Evolutionary conservation across 1,284 basidiomycete species (phyloP).

Genomic region (Trichosporon sp.): DNA sequence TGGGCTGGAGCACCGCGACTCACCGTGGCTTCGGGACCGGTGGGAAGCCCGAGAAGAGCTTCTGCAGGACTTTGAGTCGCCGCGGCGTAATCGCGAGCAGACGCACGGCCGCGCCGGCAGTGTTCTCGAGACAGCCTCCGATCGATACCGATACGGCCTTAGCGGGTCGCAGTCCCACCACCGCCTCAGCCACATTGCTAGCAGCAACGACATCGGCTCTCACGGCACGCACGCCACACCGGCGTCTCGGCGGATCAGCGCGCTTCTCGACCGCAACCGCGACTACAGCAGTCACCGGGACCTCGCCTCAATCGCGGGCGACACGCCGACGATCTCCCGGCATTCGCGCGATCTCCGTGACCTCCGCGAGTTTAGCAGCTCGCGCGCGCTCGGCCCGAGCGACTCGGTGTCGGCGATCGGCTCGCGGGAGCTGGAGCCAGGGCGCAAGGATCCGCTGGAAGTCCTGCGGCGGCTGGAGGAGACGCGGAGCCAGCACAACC

Average conservation of each 20-base stretch:
- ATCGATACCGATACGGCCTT: conserved; percentile 15
- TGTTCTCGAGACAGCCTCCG: conserved; percentile 12
- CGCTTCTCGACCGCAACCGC: conserved; percentile 51
- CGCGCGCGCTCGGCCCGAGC: conserved; percentile 23
- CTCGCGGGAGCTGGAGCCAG: conserved; percentile 7
- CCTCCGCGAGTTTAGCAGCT: neutral
- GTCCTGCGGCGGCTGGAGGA: conserved; percentile 36
- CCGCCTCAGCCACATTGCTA: conserved; percentile 5
- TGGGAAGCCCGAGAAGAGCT: neutral
- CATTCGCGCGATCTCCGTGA: conserved; percentile 5
- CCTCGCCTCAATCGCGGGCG: neutral
- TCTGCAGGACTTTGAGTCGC: conserved; percentile 8
- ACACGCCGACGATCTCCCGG: neutral
- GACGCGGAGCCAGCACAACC: conserved; percentile 26
- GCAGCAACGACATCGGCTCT: neutral
- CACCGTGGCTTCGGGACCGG: neutral
- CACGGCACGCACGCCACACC: neutral
- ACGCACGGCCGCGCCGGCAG: conserved; percentile 17
- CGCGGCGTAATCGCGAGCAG: neutral
- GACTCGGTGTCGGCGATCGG: conserved; percentile 40
- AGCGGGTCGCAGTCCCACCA: neutral
- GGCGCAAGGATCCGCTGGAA: conserved; percentile 38
- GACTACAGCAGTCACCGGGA: conserved; percentile 4
- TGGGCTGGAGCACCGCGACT: conserved; percentile 1
- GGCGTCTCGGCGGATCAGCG: conserved; percentile 50